A percentile compares a stretch with the other conserved stretches of the same genome.
phyloP scores from a whole-genome alignment of 305 asterid genomes.

The Rubia tinctorum region DNA sequence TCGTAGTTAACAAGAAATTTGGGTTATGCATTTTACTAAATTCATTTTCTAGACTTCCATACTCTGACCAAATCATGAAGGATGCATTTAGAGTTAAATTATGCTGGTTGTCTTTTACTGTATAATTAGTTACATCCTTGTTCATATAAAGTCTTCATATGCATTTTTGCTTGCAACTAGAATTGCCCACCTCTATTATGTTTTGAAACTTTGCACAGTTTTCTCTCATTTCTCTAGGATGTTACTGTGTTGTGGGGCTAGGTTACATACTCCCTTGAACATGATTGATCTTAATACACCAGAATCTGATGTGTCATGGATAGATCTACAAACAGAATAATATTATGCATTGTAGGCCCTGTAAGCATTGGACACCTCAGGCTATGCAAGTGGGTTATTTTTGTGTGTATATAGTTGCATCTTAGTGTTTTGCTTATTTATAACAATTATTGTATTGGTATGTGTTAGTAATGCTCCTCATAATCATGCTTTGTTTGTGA shows the following conservation, averaged over 20 bases:
- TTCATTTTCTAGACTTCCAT: slow-evolving; percentile 2
- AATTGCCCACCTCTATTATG: background rate
- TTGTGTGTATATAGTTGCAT: background rate
- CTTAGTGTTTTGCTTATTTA: background rate
- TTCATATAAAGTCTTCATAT: background rate
- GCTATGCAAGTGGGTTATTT: background rate
- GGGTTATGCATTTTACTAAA: slow-evolving; percentile 13
- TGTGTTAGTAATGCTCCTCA: slow-evolving; percentile 1
- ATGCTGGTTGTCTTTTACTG: background rate
- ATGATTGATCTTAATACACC: background rate
- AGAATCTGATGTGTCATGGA: background rate
- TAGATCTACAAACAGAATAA: background rate
- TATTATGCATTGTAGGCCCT: background rate
- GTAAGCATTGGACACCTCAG: background rate
- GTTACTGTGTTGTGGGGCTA: background rate
- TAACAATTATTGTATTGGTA: background rate
- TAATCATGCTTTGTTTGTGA: background rate
- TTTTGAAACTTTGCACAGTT: background rate
- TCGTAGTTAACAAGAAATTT: slow-evolving; percentile 23
- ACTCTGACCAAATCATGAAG: background rate
- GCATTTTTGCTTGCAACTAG: background rate
- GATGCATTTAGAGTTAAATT: background rate
- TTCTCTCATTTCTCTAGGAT: background rate
- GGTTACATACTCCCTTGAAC: background rate
- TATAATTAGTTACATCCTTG: background rate